Conservation (phyloP, 352 stramenopile species). For the Pythium sukuiense region DNA sequence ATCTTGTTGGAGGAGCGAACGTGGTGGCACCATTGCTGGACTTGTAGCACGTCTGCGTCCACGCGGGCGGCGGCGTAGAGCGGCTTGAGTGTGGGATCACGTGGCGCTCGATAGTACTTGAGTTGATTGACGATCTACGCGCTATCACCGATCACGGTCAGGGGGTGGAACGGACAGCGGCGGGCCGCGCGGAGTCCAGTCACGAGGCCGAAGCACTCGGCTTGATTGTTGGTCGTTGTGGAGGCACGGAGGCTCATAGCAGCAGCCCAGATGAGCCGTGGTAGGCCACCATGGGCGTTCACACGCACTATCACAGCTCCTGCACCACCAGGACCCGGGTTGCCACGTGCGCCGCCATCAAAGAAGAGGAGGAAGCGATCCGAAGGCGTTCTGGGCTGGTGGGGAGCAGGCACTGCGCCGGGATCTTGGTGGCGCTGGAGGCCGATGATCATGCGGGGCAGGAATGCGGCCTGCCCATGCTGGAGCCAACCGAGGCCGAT, state of each 20-base stretch:
- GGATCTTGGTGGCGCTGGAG: neutral
- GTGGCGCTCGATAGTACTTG: neutral
- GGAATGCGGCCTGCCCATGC: neutral
- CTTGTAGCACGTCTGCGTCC: neutral
- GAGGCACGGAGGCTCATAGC: neutral
- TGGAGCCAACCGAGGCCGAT: neutral
- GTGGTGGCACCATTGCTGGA: constrained; percentile 7
- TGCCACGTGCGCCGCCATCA: constrained; percentile 1
- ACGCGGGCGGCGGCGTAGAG: neutral
- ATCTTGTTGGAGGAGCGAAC: constrained; percentile 3
- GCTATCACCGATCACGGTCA: constrained; percentile 7
- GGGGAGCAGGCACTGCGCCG: neutral
- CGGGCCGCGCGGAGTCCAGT: neutral
- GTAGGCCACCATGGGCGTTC: neutral
- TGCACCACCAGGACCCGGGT: neutral
- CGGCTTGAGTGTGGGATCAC: neutral
- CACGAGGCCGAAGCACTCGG: neutral
- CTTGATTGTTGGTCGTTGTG: constrained; percentile 8
- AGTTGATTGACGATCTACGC: neutral
- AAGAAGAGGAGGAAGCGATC: constrained; percentile 7
- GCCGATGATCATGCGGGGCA: neutral
- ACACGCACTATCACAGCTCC: constrained; percentile 1
- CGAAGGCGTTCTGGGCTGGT: neutral
- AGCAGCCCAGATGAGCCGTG: neutral
- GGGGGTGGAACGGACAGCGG: too few species aligned